These are phyloP conservation scores for Starmerella sp. DNA, from an alignment of 805 yeast genomes.

Conservation along the genomic window DNA sequence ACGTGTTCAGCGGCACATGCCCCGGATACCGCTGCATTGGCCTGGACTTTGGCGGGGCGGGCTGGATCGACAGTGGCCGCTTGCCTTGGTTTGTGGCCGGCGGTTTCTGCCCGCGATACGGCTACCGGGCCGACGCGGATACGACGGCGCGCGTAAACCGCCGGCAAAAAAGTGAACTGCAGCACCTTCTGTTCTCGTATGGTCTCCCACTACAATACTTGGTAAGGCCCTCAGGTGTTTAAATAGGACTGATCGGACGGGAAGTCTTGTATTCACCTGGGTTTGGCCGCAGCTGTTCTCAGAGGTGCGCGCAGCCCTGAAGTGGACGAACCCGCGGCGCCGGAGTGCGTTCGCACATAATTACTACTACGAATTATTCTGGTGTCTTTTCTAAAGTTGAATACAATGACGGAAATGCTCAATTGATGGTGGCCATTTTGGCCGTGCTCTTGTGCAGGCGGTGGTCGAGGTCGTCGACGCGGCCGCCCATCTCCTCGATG, in stretches of 20 bases:
- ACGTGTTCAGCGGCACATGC: slow-evolving; percentile 48
- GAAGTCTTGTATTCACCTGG: neutral
- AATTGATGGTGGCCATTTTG: slow-evolving; percentile 39
- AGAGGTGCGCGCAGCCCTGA: no score
- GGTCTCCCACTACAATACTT: slow-evolving; percentile 4
- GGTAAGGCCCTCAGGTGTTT: slow-evolving; percentile 1
- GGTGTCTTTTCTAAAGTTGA: no score
- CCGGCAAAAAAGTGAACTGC: neutral
- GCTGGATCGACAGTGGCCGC: neutral
- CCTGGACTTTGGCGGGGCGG: neutral
- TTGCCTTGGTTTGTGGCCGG: neutral
- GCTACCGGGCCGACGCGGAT: neutral
- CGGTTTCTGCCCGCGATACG: neutral
- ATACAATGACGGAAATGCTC: neutral
- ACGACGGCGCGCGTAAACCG: no score
- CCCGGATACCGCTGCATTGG: slow-evolving; percentile 17
- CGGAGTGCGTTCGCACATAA: no score
- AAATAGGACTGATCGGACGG: slow-evolving; percentile 1
- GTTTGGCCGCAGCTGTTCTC: neutral
- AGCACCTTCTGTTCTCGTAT: slow-evolving; percentile 6
- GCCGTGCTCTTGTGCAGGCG: slow-evolving; percentile 68
- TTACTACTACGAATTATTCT: no score
- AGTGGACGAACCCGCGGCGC: no score
- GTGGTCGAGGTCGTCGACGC: slow-evolving; percentile 74
- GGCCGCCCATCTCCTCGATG: slow-evolving; percentile 64